phyloP scores from a whole-genome alignment of 495 filamentous ascomycete genomes.

The Lindgomyces ingoldianus region DNA sequence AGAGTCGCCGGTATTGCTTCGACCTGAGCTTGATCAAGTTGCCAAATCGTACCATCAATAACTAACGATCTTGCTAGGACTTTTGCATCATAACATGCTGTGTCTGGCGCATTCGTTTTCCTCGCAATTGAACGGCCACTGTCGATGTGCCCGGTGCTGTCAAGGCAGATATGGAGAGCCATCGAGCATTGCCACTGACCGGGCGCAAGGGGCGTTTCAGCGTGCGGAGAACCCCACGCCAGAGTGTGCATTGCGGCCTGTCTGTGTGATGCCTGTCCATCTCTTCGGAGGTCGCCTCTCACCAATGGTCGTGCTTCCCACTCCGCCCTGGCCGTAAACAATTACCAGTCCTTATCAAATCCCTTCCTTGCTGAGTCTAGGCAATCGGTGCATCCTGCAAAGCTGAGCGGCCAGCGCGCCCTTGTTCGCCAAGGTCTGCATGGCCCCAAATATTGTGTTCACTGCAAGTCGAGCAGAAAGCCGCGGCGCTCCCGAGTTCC shows the following conservation, averaged over 20 bases:
- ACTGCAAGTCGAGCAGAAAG: too few species aligned
- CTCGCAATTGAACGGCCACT: not conserved
- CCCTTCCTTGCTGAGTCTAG: conserved; percentile 19
- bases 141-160: not conserved
- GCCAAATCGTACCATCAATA: conserved; percentile 12
- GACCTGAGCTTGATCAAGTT: not conserved
- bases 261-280: conserved; percentile 1
- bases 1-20: not conserved
- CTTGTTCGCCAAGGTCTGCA: too few species aligned
- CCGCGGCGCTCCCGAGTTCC: conserved; percentile 22
- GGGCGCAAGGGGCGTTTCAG: conserved; percentile 6
- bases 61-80: too few species aligned
- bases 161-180: not conserved
- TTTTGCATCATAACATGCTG: too few species aligned
- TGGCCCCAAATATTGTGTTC: too few species aligned
- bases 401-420: conserved; percentile 10
- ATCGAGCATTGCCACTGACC: conserved; percentile 6
- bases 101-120: too few species aligned
- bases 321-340: not conserved
- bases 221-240: conserved; percentile 25
- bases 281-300: not conserved
- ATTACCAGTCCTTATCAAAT: conserved; percentile 15
- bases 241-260: not conserved
- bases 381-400: not conserved
- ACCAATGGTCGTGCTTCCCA: conserved; percentile 5